Evolutionary conservation across 768 basidiomycete genomes (phyloP), one percentile per base, ranked within the genome.

Genomic region (Guyanaporus albipodus): DNA sequence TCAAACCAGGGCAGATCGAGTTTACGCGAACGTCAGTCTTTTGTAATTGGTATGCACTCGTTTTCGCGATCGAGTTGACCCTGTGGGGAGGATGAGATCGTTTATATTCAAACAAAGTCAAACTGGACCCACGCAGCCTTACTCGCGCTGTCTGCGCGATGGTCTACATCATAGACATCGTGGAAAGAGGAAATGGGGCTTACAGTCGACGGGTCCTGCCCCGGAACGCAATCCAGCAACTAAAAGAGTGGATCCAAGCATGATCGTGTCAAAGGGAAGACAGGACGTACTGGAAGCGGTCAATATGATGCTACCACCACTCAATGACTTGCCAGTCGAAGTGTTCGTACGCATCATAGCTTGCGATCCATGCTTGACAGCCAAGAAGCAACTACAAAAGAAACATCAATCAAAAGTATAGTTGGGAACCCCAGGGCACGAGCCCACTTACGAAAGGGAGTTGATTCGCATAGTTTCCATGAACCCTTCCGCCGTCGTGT

Each of bases 11-110:
- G 60, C 91, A 94, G 55, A 96, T 82, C 35, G 84, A 74, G 66
- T 92, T 95, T 52, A 96, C 85, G 35, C 94, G 87, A 54, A 97
- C 77, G 66, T 91, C 86, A 1, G 82, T 84, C 61, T 77, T 85
- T 54, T 83, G 77, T 19, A 95, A 76, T 64, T 91, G 87, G 63
- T 85, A 89, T 5, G 82, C 79, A 10, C 82, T 73, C 4, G 87
- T 93, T 60, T 90, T 80, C 8, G 91, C 93, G 55, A 95, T 82
- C 36, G 83, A 90, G 63, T 91, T 91, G 19, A 96, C 92, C 10
- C 88, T 92, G 52, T 15, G 31, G 34, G 19, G 21, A 28, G 42
- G 36, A n/a, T 60, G 29, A 46, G 47, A 42, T 42, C 38, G 28
- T 38, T n/a, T 26, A 4, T 17, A 42, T 8, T 19, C 44, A 12